Conservation (phyloP, 257 asterid species). For the Handroanthus guayacan region DNA sequence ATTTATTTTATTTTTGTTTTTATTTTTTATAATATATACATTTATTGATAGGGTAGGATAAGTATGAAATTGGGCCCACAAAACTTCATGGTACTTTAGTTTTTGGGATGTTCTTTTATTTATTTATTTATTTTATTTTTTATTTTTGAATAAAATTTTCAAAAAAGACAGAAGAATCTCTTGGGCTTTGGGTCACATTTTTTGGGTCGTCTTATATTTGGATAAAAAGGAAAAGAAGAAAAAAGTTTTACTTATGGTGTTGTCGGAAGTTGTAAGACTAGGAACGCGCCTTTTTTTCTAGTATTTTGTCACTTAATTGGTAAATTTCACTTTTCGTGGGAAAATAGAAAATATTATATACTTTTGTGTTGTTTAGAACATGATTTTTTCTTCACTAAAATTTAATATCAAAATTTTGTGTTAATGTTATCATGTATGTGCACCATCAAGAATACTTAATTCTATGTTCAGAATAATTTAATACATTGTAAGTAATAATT, state of each 20-base stretch:
- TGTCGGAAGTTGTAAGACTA: not conserved
- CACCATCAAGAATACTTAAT: no score
- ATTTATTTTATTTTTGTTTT: not conserved
- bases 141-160: not conserved
- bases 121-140: conserved; percentile 19
- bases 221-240: not conserved
- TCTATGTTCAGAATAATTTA: no score
- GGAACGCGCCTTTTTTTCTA: not conserved
- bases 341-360: not conserved
- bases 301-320: not conserved
- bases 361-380: no score
- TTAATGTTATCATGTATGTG: no score
- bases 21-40: not conserved
- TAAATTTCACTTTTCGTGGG: not conserved
- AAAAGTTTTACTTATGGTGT: not conserved
- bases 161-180: not conserved
- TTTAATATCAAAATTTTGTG: no score
- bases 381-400: no score
- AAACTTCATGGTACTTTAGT: conserved; percentile 6
- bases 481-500: no score
- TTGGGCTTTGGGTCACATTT: conserved; percentile 23
- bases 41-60: conserved; percentile 29
- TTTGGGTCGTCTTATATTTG: not conserved
- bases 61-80: conserved; percentile 39
- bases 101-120: not conserved